Evolutionary conservation across 2,329 filamentous ascomycete genomes (phyloP).

Genomic region (Juglanconis oblonga): DNA sequence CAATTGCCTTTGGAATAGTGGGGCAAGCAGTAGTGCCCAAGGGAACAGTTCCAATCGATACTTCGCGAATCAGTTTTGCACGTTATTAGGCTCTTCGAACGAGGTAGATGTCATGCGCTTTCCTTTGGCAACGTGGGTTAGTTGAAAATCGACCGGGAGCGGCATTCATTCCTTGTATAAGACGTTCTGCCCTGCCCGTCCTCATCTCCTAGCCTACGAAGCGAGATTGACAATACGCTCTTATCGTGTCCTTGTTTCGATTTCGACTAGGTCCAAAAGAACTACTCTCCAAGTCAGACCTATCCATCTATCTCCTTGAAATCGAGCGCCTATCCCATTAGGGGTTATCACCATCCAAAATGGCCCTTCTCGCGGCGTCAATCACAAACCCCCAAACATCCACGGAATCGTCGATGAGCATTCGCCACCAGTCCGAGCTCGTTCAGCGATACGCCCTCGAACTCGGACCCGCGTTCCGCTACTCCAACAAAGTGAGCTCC

Average conservation of each 20-base stretch:
- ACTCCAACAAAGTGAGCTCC: background rate
- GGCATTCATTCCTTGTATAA: background rate
- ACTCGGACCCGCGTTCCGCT: slow-evolving; percentile 1
- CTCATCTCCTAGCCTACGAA: background rate
- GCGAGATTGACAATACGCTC: background rate
- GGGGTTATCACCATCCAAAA: background rate
- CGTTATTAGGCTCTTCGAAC: background rate
- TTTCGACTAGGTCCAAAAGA: background rate
- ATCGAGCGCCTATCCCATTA: background rate
- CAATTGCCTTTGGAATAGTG: slow-evolving; percentile 6
- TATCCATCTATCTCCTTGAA: background rate
- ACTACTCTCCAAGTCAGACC: background rate
- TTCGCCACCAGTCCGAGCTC: slow-evolving; percentile 5
- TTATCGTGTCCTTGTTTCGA: background rate
- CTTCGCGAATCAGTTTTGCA: background rate
- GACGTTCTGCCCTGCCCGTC: background rate
- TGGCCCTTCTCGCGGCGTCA: slow-evolving; percentile 9
- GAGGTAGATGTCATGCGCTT: background rate
- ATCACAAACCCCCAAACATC: slow-evolving; percentile 3
- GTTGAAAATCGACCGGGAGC: background rate
- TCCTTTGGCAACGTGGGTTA: background rate
- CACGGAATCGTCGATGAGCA: slow-evolving; percentile 6
- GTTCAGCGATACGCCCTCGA: slow-evolving; percentile 11
- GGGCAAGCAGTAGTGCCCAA: background rate
- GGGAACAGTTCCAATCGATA: background rate